Evolutionary conservation across 768 basidiomycete genomes (phyloP).

Genomic region (Termitomyces sp.): DNA sequence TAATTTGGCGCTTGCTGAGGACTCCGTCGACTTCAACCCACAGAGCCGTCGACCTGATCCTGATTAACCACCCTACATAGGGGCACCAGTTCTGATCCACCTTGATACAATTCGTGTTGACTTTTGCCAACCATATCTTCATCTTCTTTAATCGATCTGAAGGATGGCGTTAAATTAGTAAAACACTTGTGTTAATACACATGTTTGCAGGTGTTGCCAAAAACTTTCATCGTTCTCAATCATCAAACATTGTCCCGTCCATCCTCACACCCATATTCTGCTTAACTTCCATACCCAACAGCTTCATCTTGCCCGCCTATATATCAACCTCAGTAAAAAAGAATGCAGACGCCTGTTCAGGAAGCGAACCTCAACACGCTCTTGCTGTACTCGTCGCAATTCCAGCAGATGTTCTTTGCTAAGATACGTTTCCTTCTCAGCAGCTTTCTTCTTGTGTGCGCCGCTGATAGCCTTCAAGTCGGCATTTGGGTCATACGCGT

Average conservation of each 20-base stretch:
- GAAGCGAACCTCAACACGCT: slow-evolving; percentile 67
- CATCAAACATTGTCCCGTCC: slow-evolving; percentile 67
- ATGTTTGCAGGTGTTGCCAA: neutral
- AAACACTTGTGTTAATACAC: neutral
- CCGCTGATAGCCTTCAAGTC: slow-evolving; percentile 76
- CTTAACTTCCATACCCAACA: slow-evolving; percentile 84
- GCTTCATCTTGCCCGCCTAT: slow-evolving; percentile 78
- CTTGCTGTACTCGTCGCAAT: slow-evolving; percentile 77
- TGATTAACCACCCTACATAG: neutral
- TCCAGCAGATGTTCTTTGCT: slow-evolving; percentile 78
- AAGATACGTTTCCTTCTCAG: slow-evolving; percentile 72
- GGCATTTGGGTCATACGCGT: slow-evolving; percentile 75
- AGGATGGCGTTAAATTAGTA: neutral
- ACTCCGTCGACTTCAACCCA: neutral
- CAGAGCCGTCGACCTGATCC: neutral
- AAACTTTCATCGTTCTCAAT: slow-evolving; percentile 10
- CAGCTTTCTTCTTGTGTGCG: slow-evolving; percentile 61
- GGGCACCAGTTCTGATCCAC: neutral
- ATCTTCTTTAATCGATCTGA: neutral
- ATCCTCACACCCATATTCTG: slow-evolving; percentile 83
- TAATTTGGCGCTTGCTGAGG: neutral
- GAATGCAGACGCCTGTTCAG: neutral
- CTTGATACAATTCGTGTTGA: neutral
- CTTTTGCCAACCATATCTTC: neutral
- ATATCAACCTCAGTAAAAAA: neutral